These are phyloP conservation scores for Termitomyces sp. DNA, from an alignment of 768 basidiomycete genomes.

Conservation along the genomic window DNA sequence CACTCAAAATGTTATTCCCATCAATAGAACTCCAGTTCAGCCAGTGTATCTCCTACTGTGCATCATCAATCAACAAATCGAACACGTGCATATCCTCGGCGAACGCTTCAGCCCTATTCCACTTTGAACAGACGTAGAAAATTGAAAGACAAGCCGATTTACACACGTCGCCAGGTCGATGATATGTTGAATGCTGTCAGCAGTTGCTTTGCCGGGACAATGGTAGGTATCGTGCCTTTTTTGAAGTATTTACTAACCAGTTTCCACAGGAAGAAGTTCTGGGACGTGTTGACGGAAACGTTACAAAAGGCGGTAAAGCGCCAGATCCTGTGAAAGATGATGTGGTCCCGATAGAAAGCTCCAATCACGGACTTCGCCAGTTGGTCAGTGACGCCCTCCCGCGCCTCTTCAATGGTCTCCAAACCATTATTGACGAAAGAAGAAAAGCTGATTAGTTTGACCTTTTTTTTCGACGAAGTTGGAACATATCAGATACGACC, in stretches of 20 bases:
- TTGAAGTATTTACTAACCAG: background rate
- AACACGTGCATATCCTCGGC: too few species aligned
- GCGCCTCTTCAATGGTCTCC: conserved; percentile 3
- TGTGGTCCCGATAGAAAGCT: background rate
- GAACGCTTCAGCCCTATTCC: background rate
- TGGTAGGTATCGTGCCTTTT: background rate
- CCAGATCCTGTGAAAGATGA: background rate
- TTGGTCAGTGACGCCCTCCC: conserved; percentile 5
- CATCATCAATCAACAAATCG: too few species aligned
- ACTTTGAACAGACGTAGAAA: conserved; percentile 3
- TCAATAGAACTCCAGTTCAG: background rate
- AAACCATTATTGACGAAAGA: conserved; percentile 7
- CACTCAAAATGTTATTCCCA: background rate
- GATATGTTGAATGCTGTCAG: conserved; percentile 11
- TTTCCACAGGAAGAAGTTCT: conserved; percentile 7
- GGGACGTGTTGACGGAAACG: background rate
- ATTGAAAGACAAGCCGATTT: conserved; percentile 10
- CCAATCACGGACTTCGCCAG: background rate
- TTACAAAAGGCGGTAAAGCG: background rate
- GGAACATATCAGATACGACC: background rate
- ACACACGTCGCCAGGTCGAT: conserved; percentile 11
- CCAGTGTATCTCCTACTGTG: too few species aligned
- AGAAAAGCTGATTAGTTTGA: background rate
- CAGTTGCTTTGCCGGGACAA: conserved; percentile 7
- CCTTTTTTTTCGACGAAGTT: background rate